phyloP scores from a whole-genome alignment of 495 filamentous ascomycete genomes.

The Penicillium pulvis region DNA sequence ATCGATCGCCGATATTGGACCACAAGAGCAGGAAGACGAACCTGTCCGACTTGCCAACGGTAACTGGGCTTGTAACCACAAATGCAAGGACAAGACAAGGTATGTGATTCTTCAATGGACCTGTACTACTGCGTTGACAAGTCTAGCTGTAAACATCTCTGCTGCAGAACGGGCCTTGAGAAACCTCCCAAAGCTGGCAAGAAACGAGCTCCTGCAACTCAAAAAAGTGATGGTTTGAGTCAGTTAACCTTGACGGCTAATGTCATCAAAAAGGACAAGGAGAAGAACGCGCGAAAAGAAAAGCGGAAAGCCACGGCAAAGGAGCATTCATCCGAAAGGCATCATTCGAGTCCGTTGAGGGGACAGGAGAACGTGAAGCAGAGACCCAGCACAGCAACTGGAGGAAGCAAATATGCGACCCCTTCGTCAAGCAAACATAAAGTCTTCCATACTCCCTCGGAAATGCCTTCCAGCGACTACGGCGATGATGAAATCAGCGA shows the following conservation, averaged over 20 bases:
- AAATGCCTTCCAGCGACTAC: slow-evolving; percentile 36
- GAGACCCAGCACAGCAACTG: neutral
- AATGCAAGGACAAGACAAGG: slow-evolving; percentile 73
- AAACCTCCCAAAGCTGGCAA: slow-evolving; percentile 68
- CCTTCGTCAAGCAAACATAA: neutral
- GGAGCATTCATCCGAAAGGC: neutral
- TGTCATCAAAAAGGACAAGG: slow-evolving; percentile 29
- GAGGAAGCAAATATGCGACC: neutral
- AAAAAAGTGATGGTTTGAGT: slow-evolving; percentile 24
- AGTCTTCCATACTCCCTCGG: slow-evolving; percentile 3
- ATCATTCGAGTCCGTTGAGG: neutral
- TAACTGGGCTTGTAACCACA: slow-evolving; percentile 86
- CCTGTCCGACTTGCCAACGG: slow-evolving; percentile 71
- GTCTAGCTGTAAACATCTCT: slow-evolving; percentile 75
- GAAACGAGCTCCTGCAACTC: slow-evolving; percentile 23
- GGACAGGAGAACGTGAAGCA: neutral
- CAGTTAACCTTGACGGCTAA: slow-evolving; percentile 34
- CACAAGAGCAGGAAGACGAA: slow-evolving; percentile 33
- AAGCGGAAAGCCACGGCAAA: neutral
- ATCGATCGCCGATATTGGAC: slow-evolving; percentile 14
- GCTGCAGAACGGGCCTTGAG: slow-evolving; percentile 85
- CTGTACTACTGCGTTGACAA: neutral
- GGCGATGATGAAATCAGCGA: slow-evolving; percentile 38
- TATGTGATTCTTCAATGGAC: slow-evolving; percentile 22
- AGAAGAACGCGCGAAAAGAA: neutral